Evolutionary conservation across 2,329 filamentous ascomycete genomes (phyloP).

Genomic region (Hypoxylon sp.): DNA sequence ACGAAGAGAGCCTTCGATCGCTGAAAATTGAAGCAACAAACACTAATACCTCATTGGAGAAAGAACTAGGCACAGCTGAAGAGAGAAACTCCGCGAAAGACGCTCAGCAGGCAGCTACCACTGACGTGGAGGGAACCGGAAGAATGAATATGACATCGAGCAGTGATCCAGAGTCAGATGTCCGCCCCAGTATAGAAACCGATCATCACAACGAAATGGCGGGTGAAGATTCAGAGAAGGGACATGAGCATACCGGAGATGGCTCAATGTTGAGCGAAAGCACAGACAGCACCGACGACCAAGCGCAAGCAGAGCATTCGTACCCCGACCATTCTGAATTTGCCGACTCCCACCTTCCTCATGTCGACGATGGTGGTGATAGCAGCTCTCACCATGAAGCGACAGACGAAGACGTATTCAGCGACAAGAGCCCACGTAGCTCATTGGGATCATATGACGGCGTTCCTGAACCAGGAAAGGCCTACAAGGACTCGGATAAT

Average conservation of each 20-base stretch:
- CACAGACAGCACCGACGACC: conserved; percentile 49
- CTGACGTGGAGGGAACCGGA: conserved; percentile 11
- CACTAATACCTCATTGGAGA: conserved; percentile 17
- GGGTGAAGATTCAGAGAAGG: conserved; percentile 54
- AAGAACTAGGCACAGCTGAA: background rate
- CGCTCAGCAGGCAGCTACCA: background rate
- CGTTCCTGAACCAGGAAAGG: conserved; percentile 51
- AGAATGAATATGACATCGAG: conserved; percentile 16
- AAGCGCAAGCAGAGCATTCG: conserved; percentile 47
- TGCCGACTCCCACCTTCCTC: conserved; percentile 36
- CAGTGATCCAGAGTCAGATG: conserved; percentile 15
- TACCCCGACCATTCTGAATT: conserved; percentile 47
- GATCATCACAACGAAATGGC: conserved; percentile 29
- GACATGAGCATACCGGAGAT: conserved; percentile 34
- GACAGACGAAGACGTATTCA: conserved; percentile 69
- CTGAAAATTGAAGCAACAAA: conserved; percentile 33
- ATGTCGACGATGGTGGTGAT: conserved; percentile 54
- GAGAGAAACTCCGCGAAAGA: background rate
- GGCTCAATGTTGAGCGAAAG: conserved; percentile 52
- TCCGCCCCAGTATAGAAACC: conserved; percentile 45
- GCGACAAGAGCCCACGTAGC: conserved; percentile 68
- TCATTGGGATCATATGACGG: conserved; percentile 65
- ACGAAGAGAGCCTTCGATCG: conserved; percentile 50
- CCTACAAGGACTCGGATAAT: conserved; percentile 48
- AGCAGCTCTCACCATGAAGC: conserved; percentile 65